Evolutionary conservation across 805 yeast genomes (phyloP), one percentile per base, ranked within the genome.

Genomic region (Schwanniomyces sp.): DNA sequence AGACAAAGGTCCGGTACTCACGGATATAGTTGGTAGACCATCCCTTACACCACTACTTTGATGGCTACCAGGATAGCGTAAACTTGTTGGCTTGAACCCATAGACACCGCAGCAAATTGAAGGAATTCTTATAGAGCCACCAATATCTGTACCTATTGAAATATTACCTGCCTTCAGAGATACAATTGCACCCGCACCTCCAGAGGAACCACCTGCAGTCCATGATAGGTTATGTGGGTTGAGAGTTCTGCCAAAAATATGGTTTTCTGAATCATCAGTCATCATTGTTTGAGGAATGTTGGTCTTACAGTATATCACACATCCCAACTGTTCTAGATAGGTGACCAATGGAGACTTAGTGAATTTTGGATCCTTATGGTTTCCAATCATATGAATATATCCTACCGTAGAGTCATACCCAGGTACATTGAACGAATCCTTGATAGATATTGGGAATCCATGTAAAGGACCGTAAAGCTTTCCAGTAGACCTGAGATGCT

Each of bases 141-240:
- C 83, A 47, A 79, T 74, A 54, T 79, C 84, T 9, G 79, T 72
- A 12, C 85, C 85, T 36, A 82, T 58, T 16, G 86, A 85, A 32
- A 79, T 44, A 7, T 71, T 67, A 12, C 78, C 67, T 5, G 81
- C 81, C 44, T 64, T 63, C 46, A 72, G 51, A 1, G 71, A 72
- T 9, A 75, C 56, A 25, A 80, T 56, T 10, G 81, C 78, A 7
- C 78, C 80, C 43, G 78, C 83, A 41, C 84, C 83, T 6, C 82
- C 82, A 14, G 79, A 72, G 9, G 79, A 73, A 0, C 84, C 84
- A 39, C 82, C 82, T 17, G 78, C 63, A n/a, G 78, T 67, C 46
- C 75, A 55, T 17, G 58, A 56, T 38, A 74, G 56, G 52, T 75
- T 76, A 53, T 66, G 56, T 4, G 84, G 79, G 58, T 76, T 78